Base-by-base conservation (phyloP, 202 grass and related monocot genomes). In the Miscanthus sacchariflorus region DNA sequence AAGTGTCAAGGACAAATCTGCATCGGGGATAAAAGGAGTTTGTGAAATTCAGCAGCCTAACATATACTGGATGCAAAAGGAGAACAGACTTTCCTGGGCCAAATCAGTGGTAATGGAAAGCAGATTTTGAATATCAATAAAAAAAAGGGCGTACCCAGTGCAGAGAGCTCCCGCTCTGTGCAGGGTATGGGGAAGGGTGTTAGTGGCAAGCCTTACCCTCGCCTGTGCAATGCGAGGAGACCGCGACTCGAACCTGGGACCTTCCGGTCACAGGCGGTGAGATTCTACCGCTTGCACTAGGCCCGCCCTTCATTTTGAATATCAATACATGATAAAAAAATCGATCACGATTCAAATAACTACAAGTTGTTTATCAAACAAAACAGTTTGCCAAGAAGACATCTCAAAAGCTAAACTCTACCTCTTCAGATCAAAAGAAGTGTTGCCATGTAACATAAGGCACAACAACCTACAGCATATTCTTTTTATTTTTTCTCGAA, bases 1-100 rank as follows among this genome's bases (percentile, higher is more conserved):
- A 98, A 76, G 93, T 96, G n/a, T 93, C 67, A 17, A 93, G 74
- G 68, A 98, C 96, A 92, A 98, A 98, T 81, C 96, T 98, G 89
- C 72, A 87, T 73, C 70, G 72, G 39, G 59, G 24, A 50, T 33
- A 49, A 78, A 69, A 44, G 8, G 3, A 12, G 39, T 69, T 56
- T 56, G 24, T 63, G 43, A 2, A 59, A 70, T 79, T 82, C 30
- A 72, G 12, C 17, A 45, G 27, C 23, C 52, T 52, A 77, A 81
- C 11, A 65, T 54, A 71, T 38, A 77, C 19, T 67, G 59, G 14
- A 73, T 21, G 27, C 30, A 2, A 15, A 85, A 73, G 65, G 8
- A 66, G 52, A 58, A 79, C 23, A 5, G 2, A 64, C 67, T 69
- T 70, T 19, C 27, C 15, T 42, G 18, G 5, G 39, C 25, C 19